Conservation (phyloP, 306 rosid species). For the Pueraria montana region DNA sequence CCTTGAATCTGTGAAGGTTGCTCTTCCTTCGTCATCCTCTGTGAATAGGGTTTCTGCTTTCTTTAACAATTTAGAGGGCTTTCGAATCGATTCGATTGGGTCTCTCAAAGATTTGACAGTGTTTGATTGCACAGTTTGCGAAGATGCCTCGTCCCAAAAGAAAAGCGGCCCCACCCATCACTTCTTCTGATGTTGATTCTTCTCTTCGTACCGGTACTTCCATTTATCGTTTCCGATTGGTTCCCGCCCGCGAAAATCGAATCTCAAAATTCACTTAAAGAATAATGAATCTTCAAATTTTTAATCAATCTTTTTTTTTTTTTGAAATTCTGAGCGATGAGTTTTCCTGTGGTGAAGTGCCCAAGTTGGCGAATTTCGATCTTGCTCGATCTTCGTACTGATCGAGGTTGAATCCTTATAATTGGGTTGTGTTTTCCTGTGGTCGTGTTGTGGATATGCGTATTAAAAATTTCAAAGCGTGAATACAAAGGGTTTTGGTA, state of each 20-base stretch:
- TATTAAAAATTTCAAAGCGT: conserved; percentile 9
- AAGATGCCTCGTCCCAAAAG: conserved; percentile 76
- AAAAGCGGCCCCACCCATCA: conserved; percentile 61
- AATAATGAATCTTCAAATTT: not conserved
- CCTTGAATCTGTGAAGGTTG: conserved; percentile 38
- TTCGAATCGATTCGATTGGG: conserved; percentile 43
- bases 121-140: conserved; percentile 41
- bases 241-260: conserved; percentile 46
- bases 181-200: conserved; percentile 60
- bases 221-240: conserved; percentile 29
- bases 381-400: not conserved
- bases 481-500: not conserved
- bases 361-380: conserved; percentile 32
- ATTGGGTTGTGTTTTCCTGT: not conserved
- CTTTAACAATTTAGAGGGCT: not conserved
- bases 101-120: conserved; percentile 31
- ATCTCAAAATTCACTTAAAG: not conserved
- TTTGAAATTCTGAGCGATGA: conserved; percentile 6
- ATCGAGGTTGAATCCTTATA: conserved; percentile 26
- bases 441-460: not conserved
- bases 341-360: conserved; percentile 27
- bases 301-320: not conserved
- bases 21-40: conserved; percentile 3
- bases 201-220: conserved; percentile 62
- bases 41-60: conserved; percentile 51